Conservation (phyloP, 2,329 filamentous ascomycete species). For the Penicillium sp. region DNA sequence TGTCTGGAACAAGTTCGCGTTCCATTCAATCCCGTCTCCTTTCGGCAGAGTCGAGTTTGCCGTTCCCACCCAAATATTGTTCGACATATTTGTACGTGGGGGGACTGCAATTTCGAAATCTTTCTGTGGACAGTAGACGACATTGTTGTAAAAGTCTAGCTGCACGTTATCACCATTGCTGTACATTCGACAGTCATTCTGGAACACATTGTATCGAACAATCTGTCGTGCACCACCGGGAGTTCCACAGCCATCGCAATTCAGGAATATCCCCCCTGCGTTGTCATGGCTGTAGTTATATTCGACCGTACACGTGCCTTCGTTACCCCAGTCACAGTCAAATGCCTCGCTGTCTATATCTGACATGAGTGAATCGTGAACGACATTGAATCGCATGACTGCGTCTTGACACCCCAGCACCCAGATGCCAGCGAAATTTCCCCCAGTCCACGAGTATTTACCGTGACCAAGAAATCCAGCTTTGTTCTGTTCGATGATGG, state of each 20-base stretch:
- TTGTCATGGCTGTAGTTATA: conserved; percentile 34
- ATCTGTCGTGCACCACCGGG: conserved; percentile 28
- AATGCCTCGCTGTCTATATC: conserved; percentile 28
- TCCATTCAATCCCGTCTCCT: conserved; percentile 21
- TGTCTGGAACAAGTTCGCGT: conserved; percentile 27
- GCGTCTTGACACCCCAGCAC: conserved; percentile 25
- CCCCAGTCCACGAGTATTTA: conserved; percentile 29
- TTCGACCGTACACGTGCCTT: conserved; percentile 30
- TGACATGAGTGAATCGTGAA: conserved; percentile 29
- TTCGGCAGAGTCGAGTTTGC: conserved; percentile 21
- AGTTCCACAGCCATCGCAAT: conserved; percentile 31
- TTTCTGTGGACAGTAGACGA: conserved; percentile 28
- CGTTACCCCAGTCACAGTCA: conserved; percentile 33
- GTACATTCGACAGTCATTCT: conserved; percentile 30
- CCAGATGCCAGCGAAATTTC: conserved; percentile 34
- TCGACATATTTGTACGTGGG: conserved; percentile 21
- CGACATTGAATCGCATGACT: conserved; percentile 27
- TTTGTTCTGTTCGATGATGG: conserved; percentile 27
- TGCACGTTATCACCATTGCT: conserved; percentile 26
- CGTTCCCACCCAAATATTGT: conserved; percentile 32
- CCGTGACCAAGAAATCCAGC: conserved; percentile 27
- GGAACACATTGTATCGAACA: conserved; percentile 32
- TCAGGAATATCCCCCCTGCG: conserved; percentile 30
- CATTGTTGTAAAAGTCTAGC: conserved; percentile 31
- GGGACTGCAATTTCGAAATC: conserved; percentile 26